Evolutionary conservation across 2,329 filamentous ascomycete genomes (phyloP), one percentile per base, ranked within the genome.

Genomic region (Trichoderma citrinoviride): DNA sequence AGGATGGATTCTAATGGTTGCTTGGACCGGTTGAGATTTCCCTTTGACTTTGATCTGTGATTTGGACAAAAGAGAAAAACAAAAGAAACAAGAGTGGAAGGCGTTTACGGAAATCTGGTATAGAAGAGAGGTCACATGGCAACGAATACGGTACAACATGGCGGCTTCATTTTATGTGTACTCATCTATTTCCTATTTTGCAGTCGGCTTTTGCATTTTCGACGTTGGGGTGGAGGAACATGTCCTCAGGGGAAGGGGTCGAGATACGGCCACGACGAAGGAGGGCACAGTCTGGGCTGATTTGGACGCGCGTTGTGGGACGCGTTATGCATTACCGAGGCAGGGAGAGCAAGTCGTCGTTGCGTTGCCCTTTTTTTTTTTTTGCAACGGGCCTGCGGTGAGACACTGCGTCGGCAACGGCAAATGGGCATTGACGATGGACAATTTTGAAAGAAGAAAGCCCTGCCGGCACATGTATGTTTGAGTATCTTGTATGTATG

Each of bases 101-200:
- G 64, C 64, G 64, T 67, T 67, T 29, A 65, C 52, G 64, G 58
- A 61, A 64, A 67, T 43, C 29, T 66, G 54, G 61, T 63, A 68
- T 68, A 68, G 66, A 68, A 52, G 65, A 67, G 64, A 64, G 65
- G 66, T 67, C 66, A 66, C 33, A 57, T 68, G 61, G 61, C 65
- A 63, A 66, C 53, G 65, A 66, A 64, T 27, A 64, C 50, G 65
- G 65, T 56, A 58, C 47, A 64, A 61, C 60, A 64, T 66, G 65
- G 55, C 47, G 53, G 53, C 61, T 56, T 37, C 63, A 58, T 65
- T 65, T 65, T 50, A 54, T 47, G 50, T 46, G 50, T 37, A 47
- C 52, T 47, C 50, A 8, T 47, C 49, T 47, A n/a, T 49, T 37
- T 37, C 33, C 27, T 49, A 60, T 50, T 37, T 49, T 60, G 44